Percentiles rank a stretch among this genome's conserved stretches.
phyloP scores from a whole-genome alignment of 2,329 filamentous ascomycete genomes.

The Fusarium veterinarium region DNA sequence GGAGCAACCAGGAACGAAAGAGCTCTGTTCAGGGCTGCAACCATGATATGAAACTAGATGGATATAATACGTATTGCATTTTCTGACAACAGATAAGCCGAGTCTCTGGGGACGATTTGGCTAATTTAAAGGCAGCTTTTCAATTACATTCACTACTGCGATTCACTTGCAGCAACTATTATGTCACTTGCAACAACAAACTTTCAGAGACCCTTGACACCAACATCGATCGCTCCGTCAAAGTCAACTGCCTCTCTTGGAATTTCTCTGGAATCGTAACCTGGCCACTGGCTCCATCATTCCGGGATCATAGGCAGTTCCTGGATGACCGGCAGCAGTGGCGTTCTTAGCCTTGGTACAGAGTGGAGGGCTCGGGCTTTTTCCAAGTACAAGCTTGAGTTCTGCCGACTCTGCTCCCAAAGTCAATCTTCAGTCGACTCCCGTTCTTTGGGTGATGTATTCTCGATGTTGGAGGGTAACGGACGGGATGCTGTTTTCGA shows the following conservation, averaged over 20 bases:
- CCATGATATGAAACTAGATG: conserved; percentile 10
- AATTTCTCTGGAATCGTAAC: conserved; percentile 14
- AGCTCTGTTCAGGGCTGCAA: background rate
- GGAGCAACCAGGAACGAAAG: conserved; percentile 7
- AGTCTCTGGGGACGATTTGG: background rate
- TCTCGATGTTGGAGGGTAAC: background rate
- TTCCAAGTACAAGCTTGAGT: conserved; percentile 5
- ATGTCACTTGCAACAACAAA: background rate
- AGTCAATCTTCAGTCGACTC: background rate
- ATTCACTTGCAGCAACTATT: background rate
- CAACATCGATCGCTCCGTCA: background rate
- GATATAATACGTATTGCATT: background rate
- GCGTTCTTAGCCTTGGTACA: conserved; percentile 13
- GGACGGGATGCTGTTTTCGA: background rate
- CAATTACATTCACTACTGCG: background rate
- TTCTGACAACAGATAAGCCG: background rate
- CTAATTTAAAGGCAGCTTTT: background rate
- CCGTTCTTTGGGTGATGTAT: background rate
- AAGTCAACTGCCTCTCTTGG: conserved; percentile 27
- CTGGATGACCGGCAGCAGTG: conserved; percentile 32
- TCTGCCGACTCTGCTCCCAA: background rate
- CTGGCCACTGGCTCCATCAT: conserved; percentile 18
- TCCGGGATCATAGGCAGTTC: conserved; percentile 11
- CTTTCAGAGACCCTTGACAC: background rate
- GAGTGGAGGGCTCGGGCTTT: background rate